Percentiles rank a stretch among this genome's conserved stretches.
phyloP scores from a whole-genome alignment of 2,329 filamentous ascomycete species.

The Ramularia endophylla region DNA sequence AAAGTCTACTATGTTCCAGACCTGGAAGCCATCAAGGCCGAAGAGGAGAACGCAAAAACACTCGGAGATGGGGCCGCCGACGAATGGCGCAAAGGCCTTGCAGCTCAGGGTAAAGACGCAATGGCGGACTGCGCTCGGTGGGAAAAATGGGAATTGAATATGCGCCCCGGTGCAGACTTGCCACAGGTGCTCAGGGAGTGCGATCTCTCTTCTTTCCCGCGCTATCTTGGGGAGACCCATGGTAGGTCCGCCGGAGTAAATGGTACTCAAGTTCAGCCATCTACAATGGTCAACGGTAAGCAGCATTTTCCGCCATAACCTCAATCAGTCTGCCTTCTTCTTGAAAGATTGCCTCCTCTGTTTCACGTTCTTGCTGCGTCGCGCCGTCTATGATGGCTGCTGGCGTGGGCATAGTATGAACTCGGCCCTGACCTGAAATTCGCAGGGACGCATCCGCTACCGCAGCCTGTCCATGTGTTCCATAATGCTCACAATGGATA shows the following conservation, averaged over 20 bases:
- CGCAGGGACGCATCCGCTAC: conserved; percentile 24
- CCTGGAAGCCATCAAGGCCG: conserved; percentile 55
- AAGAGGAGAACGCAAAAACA: conserved; percentile 53
- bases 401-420: background rate
- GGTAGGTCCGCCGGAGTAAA: conserved; percentile 20
- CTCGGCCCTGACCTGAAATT: conserved; percentile 11
- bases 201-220: conserved; percentile 27
- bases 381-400: background rate
- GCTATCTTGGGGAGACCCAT: conserved; percentile 13
- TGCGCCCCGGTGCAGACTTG: conserved; percentile 24
- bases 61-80: conserved; percentile 63
- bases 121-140: conserved; percentile 61
- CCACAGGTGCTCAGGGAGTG: conserved; percentile 28
- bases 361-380: conserved; percentile 3
- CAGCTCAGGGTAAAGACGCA: conserved; percentile 54
- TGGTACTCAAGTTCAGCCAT: conserved; percentile 7
- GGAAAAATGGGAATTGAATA: conserved; percentile 62
- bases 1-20: conserved; percentile 63
- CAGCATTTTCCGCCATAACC: conserved; percentile 9
- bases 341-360: background rate
- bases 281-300: conserved; percentile 24
- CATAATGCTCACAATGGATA: conserved; percentile 9
- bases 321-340: conserved; percentile 1
- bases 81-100: conserved; percentile 74
- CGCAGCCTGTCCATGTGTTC: conserved; percentile 25